These are phyloP conservation scores for Pezicula rhizophila DNA, from an alignment of 2,329 filamentous ascomycete genomes.

Conservation along the genomic window DNA sequence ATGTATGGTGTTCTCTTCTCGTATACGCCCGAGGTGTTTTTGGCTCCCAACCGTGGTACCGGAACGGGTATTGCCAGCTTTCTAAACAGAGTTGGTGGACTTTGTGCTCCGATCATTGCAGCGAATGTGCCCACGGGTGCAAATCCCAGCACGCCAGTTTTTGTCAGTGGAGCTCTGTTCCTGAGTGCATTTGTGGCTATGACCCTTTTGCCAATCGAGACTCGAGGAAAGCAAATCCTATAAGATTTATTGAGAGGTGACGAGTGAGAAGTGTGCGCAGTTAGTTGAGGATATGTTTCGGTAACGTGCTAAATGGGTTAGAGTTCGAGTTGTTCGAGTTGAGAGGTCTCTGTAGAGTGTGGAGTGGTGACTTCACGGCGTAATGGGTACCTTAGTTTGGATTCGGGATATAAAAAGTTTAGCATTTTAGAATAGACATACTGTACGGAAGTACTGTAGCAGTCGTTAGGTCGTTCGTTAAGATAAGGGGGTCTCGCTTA, in stretches of 20 bases:
- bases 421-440: no score
- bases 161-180: slow-evolving; percentile 50
- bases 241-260: slow-evolving; percentile 21
- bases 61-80: slow-evolving; percentile 69
- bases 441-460: no score
- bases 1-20: slow-evolving; percentile 74
- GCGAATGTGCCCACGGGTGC: slow-evolving; percentile 33
- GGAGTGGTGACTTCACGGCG: no score
- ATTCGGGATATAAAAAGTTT: no score
- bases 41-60: slow-evolving; percentile 64
- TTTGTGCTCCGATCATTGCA: slow-evolving; percentile 64
- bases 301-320: no score
- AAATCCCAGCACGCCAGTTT: slow-evolving; percentile 51
- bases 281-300: no score
- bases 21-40: slow-evolving; percentile 73
- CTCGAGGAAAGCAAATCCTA: slow-evolving; percentile 50
- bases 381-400: no score
- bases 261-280: no score
- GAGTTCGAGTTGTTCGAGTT: no score
- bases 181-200: slow-evolving; percentile 54
- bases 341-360: no score
- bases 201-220: slow-evolving; percentile 57
- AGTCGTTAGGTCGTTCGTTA: no score
- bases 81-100: slow-evolving; percentile 60
- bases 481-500: no score